A percentile compares a stretch with the other conserved stretches of the same genome.
phyloP scores from a whole-genome alignment of 352 stramenopile species.

The Thalassiosira hispida region DNA sequence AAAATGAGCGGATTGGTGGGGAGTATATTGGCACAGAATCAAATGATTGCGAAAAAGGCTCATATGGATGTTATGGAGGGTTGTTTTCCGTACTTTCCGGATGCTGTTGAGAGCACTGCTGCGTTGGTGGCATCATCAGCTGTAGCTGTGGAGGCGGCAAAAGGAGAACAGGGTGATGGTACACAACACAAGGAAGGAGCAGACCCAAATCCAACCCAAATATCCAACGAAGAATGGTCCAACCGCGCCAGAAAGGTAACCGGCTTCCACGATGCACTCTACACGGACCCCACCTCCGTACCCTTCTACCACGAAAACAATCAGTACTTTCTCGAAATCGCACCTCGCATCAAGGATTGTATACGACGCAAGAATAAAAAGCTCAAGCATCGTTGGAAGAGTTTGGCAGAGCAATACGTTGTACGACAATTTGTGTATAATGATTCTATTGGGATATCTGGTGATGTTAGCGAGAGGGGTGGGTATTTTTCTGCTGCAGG shows the following conservation, averaged over 20 bases:
- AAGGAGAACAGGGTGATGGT: conserved; percentile 43
- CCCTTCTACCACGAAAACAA: conserved; percentile 72
- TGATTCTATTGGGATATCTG: conserved; percentile 47
- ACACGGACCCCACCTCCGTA: conserved; percentile 65
- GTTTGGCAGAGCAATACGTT: conserved; percentile 79
- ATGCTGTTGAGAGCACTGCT: conserved; percentile 5
- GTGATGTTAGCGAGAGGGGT: conserved; percentile 44
- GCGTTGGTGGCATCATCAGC: not conserved
- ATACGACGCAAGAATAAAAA: conserved; percentile 67
- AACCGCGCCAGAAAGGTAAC: conserved; percentile 69
- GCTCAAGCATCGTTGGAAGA: conserved; percentile 61
- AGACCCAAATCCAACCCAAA: conserved; percentile 12
- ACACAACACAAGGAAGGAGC: too few relatives aligned
- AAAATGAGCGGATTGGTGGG: conserved; percentile 56
- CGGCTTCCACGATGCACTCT: conserved; percentile 73
- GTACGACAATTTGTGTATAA: conserved; percentile 68
- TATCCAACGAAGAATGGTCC: conserved; percentile 71
- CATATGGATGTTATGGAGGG: conserved; percentile 60
- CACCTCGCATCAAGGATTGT: conserved; percentile 70
- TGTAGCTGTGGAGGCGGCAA: not conserved
- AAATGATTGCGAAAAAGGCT: conserved; percentile 60
- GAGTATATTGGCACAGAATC: conserved; percentile 68
- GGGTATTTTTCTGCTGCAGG: conserved; percentile 42
- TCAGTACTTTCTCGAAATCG: conserved; percentile 57
- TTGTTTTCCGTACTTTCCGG: conserved; percentile 51